These are phyloP conservation scores for Novymonas esmeraldas DNA, from an alignment of 208 protist species.

Conservation along the genomic window DNA sequence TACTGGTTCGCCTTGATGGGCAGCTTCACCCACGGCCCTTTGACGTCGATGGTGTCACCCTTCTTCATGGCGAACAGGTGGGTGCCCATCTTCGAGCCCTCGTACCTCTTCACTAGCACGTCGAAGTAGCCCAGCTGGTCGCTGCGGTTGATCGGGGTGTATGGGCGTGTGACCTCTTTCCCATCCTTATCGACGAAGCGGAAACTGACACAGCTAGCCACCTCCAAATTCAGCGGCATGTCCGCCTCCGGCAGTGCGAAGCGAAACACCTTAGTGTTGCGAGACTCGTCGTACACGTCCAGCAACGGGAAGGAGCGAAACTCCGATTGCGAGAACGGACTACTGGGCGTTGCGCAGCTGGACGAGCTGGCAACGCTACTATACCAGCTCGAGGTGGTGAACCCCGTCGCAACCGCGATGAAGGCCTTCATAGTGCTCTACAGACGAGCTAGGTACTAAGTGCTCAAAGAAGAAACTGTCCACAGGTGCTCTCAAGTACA, in stretches of 20 bases:
- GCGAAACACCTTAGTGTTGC: slow-evolving; percentile 89
- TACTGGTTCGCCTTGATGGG: slow-evolving; percentile 89
- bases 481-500: background rate
- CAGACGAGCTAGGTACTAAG: background rate
- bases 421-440: slow-evolving; percentile 67
- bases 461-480: slow-evolving; percentile 11
- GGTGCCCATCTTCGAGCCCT: slow-evolving; percentile 87
- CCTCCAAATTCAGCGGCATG: slow-evolving; percentile 79
- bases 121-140: slow-evolving; percentile 91
- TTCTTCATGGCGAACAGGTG: slow-evolving; percentile 93
- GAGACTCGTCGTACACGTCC: slow-evolving; percentile 83
- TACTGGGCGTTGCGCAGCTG: slow-evolving; percentile 44
- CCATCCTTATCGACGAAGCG: slow-evolving; percentile 78
- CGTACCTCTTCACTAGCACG: slow-evolving; percentile 91
- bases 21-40: slow-evolving; percentile 91
- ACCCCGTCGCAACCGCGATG: slow-evolving; percentile 51
- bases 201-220: slow-evolving; percentile 78
- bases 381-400: slow-evolving; percentile 65
- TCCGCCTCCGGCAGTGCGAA: slow-evolving; percentile 86
- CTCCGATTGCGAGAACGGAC: slow-evolving; percentile 78
- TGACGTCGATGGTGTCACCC: slow-evolving; percentile 91
- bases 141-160: slow-evolving; percentile 81
- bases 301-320: slow-evolving; percentile 81
- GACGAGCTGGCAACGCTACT: slow-evolving; percentile 32
- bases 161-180: slow-evolving; percentile 84